Base-by-base conservation (phyloP, 495 filamentous ascomycete genomes). In the Talaromyces nanjingensis region DNA sequence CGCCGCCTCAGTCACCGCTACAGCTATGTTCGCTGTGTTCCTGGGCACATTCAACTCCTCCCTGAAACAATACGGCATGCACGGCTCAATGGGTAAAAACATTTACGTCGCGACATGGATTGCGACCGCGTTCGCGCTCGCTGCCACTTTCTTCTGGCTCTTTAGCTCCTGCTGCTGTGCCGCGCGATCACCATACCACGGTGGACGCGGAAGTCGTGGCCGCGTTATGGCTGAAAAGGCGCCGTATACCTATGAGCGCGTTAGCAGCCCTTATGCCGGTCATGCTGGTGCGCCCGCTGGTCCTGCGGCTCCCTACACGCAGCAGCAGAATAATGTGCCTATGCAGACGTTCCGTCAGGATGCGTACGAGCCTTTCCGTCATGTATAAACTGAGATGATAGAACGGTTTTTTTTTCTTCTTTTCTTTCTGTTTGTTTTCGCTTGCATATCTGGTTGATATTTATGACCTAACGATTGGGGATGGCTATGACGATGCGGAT, bases 101-200 rank as follows among this genome's bases (percentile, higher is more conserved):
- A 92, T 89, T 74, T 85, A 89, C 63, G 81, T 81, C 25, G 75
- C 83, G 4, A 83, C 86, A 57, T 98, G 93, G 93, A 74, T 97
- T 57, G 88, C 87, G 57, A 88, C 87, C 11, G 88, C 81, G 34
- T 94, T 96, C 73, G 86, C 88, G 54, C 67, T 91, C 24, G 90
- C 71, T 56, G 86, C 86, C 14, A 82, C 82, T 63, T 67, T 96
- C 68, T 97, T 96, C 87, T 98, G 93, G 93, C 78, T 90, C 67
- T 85, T 96, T 75, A 91, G 86, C 74, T 81, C 86, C 63, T 97
- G 93, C 89, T 97, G 93, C 86, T 97, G 93, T 81, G 83, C 79
- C 63, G 86, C 85, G n/a, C 76, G 77, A 66, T 80, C 79, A 3
- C 79, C 77, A 2, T 79, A 80, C 69, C 74, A 78, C 73, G 68